Evolutionary conservation across 139 green algal species (phyloP), one percentile per base, ranked within the genome.

Genomic region (Coccomyxa sp.): DNA sequence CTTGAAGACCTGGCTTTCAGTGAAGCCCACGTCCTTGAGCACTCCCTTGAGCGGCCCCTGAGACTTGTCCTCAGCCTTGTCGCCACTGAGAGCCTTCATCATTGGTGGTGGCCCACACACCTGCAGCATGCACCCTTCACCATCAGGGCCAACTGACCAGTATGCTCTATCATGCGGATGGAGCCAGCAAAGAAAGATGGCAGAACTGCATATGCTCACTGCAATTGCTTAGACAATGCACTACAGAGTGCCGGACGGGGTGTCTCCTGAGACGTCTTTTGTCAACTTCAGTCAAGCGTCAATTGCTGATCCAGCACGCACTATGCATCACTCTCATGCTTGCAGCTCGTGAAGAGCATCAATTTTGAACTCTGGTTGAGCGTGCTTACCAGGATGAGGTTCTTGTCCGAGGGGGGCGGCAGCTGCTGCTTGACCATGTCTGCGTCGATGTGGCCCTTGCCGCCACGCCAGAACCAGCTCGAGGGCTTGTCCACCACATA

Each of bases 21-120:
- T 90, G 82, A 91, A 96, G 33, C 92, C 92, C 75, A 95, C 54
- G 2, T 90, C 82, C 78, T 94, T 94, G 14, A 96, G 82, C 39
- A 93, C 27, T 0, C 92, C 92, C 27, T 39, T 82, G 4, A 96
- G 81, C 77, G 89, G 83, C 41, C 86, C 88, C 79, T 92, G 88
- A 39, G 39, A 75, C 73, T 88, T 91, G 70, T 84, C 78, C 8
- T 69, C 76, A 18, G 80, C 76, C 82, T 92, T 92, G 74, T 87
- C 82, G 50, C 87, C 85, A 16, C 40, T 78, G 24, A 89, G 78
- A 24, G 78, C 80, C 37, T 88, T 85, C 79, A 85, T 88, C 88
- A 97, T 94, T 7, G 82, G 79, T 6, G 88, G 90, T 8, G 91
- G 91, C 22, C 91, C 91, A 73, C 90, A 93, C 24, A 94, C 29